Evolutionary conservation across 495 filamentous ascomycete species (phyloP), one percentile per base, ranked within the genome.

Genomic region (Viridothelium virens): DNA sequence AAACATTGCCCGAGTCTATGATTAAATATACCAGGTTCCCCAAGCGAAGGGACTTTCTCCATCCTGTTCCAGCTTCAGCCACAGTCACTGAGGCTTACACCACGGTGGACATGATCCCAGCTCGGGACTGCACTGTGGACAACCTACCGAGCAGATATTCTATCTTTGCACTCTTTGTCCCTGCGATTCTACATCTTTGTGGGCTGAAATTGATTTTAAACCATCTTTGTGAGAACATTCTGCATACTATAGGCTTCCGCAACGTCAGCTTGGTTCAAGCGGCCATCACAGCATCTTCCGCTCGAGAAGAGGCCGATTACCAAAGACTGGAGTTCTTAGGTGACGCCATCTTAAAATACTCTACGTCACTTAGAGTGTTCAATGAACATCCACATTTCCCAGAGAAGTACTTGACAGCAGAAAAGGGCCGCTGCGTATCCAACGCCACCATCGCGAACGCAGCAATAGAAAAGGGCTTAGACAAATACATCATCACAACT

Each of bases 301-400:
- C 91, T 0, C 72, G 77, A 10, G 85, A 86, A 53, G 69, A 70
- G 2, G 84, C 79, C 0, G 82, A 97, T 67, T 98, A 98, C 72
- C 89, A 98, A 69, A 82, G 89, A 33, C 80, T 95, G 0, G 94
- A 98, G 74, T 96, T 96, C 71, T 79, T 97, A 0, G 94, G 94
- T 0, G 94, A 98, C 70, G 83, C 84, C 0, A 81, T 96, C 9
- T 81, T 98, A n/a, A 97, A 97, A 71, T 83, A 87, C 53, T 84
- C 83, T 33, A 84, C 87, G 0, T 87, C 86, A 3, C 75, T 89
- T 34, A 84, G 89, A 41, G 80, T 91, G 2, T 83, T 86, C 64
- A 86, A 85, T n/a, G 72, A 84, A 46, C 80, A 90, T 53, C 83
- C 83, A 0, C 77, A 81, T 11, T 95, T 84, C 83, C 89, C 89